Evolutionary conservation across 2,329 filamentous ascomycete species (phyloP), one percentile per base, ranked within the genome.

Genomic region (Daldinia sp.): DNA sequence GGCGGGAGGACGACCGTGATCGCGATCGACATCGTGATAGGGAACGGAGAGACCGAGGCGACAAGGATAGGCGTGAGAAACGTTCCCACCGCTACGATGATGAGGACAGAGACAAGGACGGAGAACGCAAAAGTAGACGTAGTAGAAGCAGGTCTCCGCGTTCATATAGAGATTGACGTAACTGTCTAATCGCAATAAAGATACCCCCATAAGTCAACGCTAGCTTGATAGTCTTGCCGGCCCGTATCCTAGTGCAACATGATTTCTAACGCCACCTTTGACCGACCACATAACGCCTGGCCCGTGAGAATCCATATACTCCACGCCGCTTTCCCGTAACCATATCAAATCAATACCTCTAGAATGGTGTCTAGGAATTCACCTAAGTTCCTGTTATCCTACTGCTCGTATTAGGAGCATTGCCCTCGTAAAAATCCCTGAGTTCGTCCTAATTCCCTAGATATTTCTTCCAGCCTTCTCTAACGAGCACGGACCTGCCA

Each of bases 381-480:
- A 45, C 9, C 21, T 45, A 27, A n/a, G n/a, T n/a, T n/a, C n/a
- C n/a, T 15, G 35, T 30, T 25, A 6, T 6, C 29, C 29, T 17
- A 11, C 25, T 49, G 9, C 34, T 43, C 39, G 10, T 19, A 25
- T 35, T 53, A 32, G 19, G 59, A 47, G 19, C 55, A n/a, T 27
- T 58, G 32, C 58, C n/a, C n/a, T 58, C 48, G 62, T 58, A 57
- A 51, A 55, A 48, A 29, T 35, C 52, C 52, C 51, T 52, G 10
- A 51, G 47, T 15, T 45, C 15, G 35, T 25, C 41, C 70, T 61
- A 75, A 62, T 71, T 71, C 47, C 71, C 70, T 53, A 94, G 78
- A 78, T 94, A 95, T 70, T 88, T 84, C 77, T 92, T 94, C 93
- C 93, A 96, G 1, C 91, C 92, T 72, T 94, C 89, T 66, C 91